Percentiles rank a stretch among this genome's conserved stretches.
Conservation (phyloP, 805 yeast genomes). For the Metschnikowia matae region DNA sequence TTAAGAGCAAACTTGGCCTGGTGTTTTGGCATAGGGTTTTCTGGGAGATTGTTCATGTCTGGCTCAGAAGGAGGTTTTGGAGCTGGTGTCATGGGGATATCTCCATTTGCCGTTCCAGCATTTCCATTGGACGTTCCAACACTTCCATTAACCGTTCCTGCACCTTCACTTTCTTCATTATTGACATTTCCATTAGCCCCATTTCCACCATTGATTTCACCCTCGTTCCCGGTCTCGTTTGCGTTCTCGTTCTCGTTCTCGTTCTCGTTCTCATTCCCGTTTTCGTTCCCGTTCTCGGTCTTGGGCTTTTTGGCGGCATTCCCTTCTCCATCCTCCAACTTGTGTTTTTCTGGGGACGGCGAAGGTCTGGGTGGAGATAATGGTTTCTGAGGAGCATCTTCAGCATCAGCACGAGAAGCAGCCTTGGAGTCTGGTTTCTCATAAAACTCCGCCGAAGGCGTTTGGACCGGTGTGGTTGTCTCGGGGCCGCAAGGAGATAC, state of each 20-base stretch:
- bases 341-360: constrained; percentile 38
- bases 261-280: constrained; percentile 4
- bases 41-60: constrained; percentile 65
- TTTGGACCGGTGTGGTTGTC: constrained; percentile 37
- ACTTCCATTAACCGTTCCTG: no score
- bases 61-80: constrained; percentile 75
- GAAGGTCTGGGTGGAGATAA: constrained; percentile 45
- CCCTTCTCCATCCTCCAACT: constrained; percentile 25
- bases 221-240: not conserved
- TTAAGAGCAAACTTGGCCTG: constrained; percentile 77
- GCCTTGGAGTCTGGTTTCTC: constrained; percentile 18
- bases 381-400: constrained; percentile 30
- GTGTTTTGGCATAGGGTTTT: constrained; percentile 69
- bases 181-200: not conserved
- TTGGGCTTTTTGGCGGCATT: constrained; percentile 20
- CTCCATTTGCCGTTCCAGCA: not conserved
- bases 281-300: constrained; percentile 7
- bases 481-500: constrained; percentile 22
- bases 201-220: not conserved
- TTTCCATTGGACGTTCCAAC: no score
- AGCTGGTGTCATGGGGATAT: constrained; percentile 46
- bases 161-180: not conserved
- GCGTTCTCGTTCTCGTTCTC: no score
- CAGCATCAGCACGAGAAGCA: constrained; percentile 11
- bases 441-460: constrained; percentile 33